Evolutionary conservation across 2,329 filamentous ascomycete genomes (phyloP).

Genomic region (Alternaria arbusti): DNA sequence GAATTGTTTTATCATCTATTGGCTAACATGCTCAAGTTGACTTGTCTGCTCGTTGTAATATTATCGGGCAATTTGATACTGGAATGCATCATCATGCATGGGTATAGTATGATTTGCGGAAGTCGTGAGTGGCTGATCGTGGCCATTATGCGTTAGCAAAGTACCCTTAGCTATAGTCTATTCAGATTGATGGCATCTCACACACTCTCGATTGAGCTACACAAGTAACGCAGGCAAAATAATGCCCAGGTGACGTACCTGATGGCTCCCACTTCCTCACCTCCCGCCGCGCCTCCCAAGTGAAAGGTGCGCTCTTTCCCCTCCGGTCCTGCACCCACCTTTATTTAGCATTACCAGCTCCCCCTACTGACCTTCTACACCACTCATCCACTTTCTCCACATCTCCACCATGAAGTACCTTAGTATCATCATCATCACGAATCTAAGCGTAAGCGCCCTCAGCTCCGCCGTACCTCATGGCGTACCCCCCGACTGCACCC

Average conservation of each 20-base stretch:
- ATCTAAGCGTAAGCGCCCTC: background rate
- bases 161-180: background rate
- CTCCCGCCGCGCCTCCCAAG: background rate
- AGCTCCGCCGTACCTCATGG: background rate
- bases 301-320: background rate
- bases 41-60: too few species aligned
- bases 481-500: background rate
- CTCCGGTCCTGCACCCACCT: background rate
- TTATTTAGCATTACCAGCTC: too few species aligned
- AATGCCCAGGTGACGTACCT: background rate
- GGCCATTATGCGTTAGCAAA: rapidly evolving
- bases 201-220: background rate
- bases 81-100: too few species aligned
- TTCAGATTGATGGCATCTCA: background rate
- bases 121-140: rapidly evolving
- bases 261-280: background rate
- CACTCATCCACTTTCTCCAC: background rate
- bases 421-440: background rate
- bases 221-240: background rate
- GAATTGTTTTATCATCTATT: too few species aligned
- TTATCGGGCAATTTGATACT: too few species aligned
- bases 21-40: too few species aligned
- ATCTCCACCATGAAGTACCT: background rate
- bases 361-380: background rate
- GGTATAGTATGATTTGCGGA: background rate